Evolutionary conservation across 345 rosid genomes (phyloP), one percentile per base, ranked within the genome.

Genomic region (Syzygium aromaticum): DNA sequence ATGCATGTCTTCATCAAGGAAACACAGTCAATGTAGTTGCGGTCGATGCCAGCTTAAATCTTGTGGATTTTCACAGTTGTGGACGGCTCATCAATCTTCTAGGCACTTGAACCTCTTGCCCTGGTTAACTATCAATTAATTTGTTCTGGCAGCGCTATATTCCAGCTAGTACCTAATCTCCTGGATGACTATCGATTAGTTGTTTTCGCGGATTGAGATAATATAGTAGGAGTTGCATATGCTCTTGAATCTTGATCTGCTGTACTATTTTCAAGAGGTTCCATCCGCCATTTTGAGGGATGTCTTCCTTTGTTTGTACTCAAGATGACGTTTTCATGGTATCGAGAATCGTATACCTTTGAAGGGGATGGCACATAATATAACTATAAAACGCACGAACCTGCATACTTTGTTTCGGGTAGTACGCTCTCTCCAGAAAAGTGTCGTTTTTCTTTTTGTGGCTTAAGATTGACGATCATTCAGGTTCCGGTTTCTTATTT

Each of bases 141-240:
- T 53, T 53, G 56, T 53, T 53, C 56, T 53, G 56, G 56, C 22
- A 17, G 56, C 8, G 56, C 8, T 17, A 17, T 53, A 2, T 17
- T 53, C 56, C 56, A 17, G 56, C 56, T 17, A 15, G 10, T 28
- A 28, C 73, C 77, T 63, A 19, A n/a, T 28, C 77, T 63, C 21
- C 2, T n/a, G 5, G 1, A 1, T 61, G 38, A 63, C 10, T 0
- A 28, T 63, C 77, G 15, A 7, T 15, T 63, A 3, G 9, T 13
- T 0, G 0, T 61, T n/a, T 7, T 63, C 1, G 2, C 10, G 38
- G 73, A 2, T 63, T 14, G 38, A 7, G 9, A 61, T 61, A 1
- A 54, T 22, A 54, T 8, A 5, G 33, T 0, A 11, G 7, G 64
- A 59, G 30, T 59, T 59, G 67, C 67, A 12, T 3, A 59, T 59